These are phyloP conservation scores for Aspergillus caelatus DNA, from an alignment of 2,329 filamentous ascomycete species.

Conservation along the genomic window DNA sequence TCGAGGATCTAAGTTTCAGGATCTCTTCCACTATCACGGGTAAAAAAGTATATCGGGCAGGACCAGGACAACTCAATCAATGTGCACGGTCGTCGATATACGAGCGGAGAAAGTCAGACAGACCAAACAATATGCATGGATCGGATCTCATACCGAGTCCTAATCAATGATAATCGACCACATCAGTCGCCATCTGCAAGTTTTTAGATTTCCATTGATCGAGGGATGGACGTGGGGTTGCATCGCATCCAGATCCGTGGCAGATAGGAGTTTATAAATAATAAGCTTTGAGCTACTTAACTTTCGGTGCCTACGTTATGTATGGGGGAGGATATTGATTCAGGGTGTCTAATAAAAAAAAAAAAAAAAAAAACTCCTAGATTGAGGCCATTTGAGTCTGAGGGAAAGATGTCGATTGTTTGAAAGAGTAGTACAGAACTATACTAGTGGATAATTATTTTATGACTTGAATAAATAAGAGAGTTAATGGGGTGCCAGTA, in stretches of 20 bases:
- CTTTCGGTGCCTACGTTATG: slow-evolving; percentile 3
- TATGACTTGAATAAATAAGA: neutral
- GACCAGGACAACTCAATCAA: neutral
- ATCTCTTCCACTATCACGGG: neutral
- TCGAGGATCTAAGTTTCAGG: neutral
- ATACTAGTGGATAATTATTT: neutral
- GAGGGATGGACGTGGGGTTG: neutral
- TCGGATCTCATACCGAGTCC: neutral
- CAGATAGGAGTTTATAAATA: slow-evolving; percentile 1
- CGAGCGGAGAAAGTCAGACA: neutral
- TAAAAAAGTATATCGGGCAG: neutral
- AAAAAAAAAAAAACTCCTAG: neutral
- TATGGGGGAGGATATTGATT: slow-evolving; percentile 2
- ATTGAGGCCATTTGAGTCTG: neutral
- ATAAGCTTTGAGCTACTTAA: slow-evolving; percentile 3
- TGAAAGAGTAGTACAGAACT: no score
- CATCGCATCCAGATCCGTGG: neutral
- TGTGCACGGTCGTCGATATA: neutral
- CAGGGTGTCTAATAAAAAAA: neutral
- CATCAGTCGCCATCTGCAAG: neutral
- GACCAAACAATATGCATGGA: neutral
- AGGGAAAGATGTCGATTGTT: neutral
- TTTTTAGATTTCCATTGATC: neutral
- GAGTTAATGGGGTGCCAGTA: neutral
- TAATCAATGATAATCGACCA: neutral